These are phyloP conservation scores for Xylariaceae sp. DNA, from an alignment of 2,329 filamentous ascomycete species.

Conservation along the genomic window DNA sequence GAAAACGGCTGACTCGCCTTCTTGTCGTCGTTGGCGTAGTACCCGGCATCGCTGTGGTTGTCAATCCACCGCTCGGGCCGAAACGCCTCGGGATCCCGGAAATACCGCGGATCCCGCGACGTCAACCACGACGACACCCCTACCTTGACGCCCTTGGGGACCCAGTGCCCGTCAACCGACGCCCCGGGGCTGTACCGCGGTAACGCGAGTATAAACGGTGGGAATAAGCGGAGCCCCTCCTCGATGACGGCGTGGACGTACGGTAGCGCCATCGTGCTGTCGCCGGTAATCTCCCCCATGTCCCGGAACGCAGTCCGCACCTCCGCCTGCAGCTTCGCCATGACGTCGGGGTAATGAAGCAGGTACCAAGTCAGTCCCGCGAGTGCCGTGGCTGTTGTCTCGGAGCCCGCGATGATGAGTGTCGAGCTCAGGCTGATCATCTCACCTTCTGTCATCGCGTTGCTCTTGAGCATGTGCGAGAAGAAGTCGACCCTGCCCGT, in stretches of 20 bases:
- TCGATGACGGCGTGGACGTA: conserved; percentile 36
- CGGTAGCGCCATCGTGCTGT: conserved; percentile 22
- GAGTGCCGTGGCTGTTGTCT: conserved; percentile 45
- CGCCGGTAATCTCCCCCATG: conserved; percentile 31
- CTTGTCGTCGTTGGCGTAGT: conserved; percentile 15
- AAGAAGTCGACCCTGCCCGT: conserved; percentile 20
- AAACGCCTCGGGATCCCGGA: conserved; percentile 18
- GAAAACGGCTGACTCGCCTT: conserved; percentile 24
- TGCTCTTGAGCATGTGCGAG: conserved; percentile 17
- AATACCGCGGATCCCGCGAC: conserved; percentile 16
- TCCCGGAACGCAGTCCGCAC: conserved; percentile 37
- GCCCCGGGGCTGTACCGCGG: conserved; percentile 22
- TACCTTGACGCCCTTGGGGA: conserved; percentile 18
- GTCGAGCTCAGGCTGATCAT: conserved; percentile 27
- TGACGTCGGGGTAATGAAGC: conserved; percentile 32
- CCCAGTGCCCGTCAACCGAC: conserved; percentile 16
- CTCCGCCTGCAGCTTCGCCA: conserved; percentile 38
- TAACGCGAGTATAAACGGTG: conserved; percentile 28
- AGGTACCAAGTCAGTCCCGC: conserved; percentile 36
- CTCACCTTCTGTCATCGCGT: conserved; percentile 20
- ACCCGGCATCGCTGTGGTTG: no score
- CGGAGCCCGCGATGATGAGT: conserved; percentile 42
- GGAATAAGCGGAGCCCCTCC: conserved; percentile 34
- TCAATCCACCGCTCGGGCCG: conserved; percentile 24
- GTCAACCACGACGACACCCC: conserved; percentile 7